Percentiles rank a stretch among this genome's conserved stretches.
Evolutionary conservation across 768 basidiomycete genomes (phyloP).

Genomic region (Cystobasidium onofrii): DNA sequence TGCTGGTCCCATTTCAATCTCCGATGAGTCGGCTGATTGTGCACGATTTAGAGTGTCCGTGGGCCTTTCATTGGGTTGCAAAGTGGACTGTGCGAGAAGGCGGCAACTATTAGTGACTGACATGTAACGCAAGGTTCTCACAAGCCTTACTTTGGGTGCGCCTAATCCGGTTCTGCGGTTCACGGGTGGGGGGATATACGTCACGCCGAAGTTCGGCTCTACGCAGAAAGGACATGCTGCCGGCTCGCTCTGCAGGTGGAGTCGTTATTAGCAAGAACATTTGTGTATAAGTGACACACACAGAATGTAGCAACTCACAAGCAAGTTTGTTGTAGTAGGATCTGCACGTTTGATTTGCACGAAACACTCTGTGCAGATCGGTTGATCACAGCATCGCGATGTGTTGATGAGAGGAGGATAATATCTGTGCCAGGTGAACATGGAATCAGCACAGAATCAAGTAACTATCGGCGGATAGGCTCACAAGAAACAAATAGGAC

Average conservation of each 20-base stretch:
- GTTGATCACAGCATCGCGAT: conserved; percentile 95
- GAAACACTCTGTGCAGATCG: conserved; percentile 98
- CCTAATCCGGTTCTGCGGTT: conserved; percentile 16
- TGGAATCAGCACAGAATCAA: too few relatives aligned
- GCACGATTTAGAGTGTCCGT: conserved; percentile 6
- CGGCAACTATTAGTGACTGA: too few relatives aligned
- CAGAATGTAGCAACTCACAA: conserved; percentile 43
- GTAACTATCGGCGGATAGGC: too few relatives aligned
- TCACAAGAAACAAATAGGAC: conserved; percentile 96
- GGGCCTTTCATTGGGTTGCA: neutral
- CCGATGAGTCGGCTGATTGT: neutral
- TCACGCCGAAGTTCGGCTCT: conserved; percentile 90
- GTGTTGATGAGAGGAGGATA: conserved; percentile 95
- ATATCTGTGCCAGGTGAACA: conserved; percentile 55
- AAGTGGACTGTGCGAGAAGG: neutral
- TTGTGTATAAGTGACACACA: neutral
- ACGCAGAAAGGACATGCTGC: conserved; percentile 97
- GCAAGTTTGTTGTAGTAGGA: conserved; percentile 86
- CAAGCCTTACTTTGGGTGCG: conserved; percentile 1
- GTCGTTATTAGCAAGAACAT: neutral
- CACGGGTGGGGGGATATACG: conserved; percentile 52
- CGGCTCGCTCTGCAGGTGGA: conserved; percentile 63
- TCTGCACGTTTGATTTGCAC: conserved; percentile 97
- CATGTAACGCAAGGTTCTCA: too few relatives aligned
- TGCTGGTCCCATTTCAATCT: conserved; percentile 28